Evolutionary conservation across 768 basidiomycete genomes (phyloP), one percentile per base, ranked within the genome.

Genomic region (Megacollybia marginata): DNA sequence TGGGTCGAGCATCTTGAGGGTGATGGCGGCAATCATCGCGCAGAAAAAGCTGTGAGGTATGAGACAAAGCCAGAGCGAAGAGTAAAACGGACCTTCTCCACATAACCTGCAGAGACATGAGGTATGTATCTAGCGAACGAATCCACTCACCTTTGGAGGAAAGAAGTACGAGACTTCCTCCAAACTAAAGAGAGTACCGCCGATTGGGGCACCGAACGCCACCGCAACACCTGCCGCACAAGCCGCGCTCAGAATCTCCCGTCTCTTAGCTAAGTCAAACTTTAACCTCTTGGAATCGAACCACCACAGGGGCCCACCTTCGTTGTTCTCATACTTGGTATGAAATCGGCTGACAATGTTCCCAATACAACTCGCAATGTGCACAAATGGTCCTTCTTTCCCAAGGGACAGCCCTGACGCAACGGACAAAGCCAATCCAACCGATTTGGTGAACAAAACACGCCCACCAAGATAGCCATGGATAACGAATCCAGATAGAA

Each of bases 141-240:
- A 9, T 28, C 4, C 6, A 33, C 57, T 4, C 50, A 83, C 88
- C 73, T 96, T 96, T 0, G 94, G 87, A 11, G 95, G 96, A 64
- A 97, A 98, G 67, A 90, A 98, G 63, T 95, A 95, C 4, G 88
- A 90, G 6, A 95, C 93, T 64, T 98, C 95, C 65, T 98, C 95
- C 55, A 97, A 68, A 55, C 91, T 91, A 65, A 95, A 95, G 47
- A 95, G 63, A 1, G 90, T 92, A 11, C 92, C 92, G 19, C 92
- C 95, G 43, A 99, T 90, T 1, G 96, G 96, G 0, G 95, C 94
- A 43, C 95, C 95, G 60, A 98, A 97, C 0, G 94, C 91, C 20
- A 98, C 95, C 6, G 95, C 90, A 10, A 99, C 96, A 28, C 96
- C 96, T 19, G 96, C 96, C 6, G 95, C 96, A 62, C 92, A 91